These are phyloP conservation scores for Zygoascus meyerae DNA, from an alignment of 1,139 yeast species.

Conservation along the genomic window DNA sequence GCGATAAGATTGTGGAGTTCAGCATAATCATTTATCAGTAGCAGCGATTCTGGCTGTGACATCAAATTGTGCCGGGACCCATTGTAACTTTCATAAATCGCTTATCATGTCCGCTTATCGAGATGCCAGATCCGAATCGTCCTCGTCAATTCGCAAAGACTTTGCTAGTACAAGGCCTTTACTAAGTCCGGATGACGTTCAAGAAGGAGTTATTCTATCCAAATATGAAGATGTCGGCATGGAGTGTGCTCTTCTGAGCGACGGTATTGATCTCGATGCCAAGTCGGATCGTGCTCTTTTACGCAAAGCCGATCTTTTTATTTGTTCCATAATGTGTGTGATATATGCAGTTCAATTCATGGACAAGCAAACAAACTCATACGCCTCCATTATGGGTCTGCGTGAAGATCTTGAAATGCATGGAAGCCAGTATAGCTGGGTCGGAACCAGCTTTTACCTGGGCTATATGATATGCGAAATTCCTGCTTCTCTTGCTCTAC, in stretches of 20 bases:
- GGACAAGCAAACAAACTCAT: slow-evolving; percentile 56
- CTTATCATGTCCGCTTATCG: slow-evolving; percentile 2
- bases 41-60: no score
- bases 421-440: slow-evolving; percentile 43
- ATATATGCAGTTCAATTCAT: slow-evolving; percentile 60
- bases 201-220: slow-evolving; percentile 7
- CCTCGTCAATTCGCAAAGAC: slow-evolving; percentile 6
- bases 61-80: no score
- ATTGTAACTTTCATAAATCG: background rate
- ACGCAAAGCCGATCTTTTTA: slow-evolving; percentile 47
- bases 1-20: no score
- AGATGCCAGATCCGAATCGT: slow-evolving; percentile 31
- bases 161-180: slow-evolving; percentile 6
- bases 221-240: slow-evolving; percentile 13
- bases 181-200: slow-evolving; percentile 4
- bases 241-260: slow-evolving; percentile 13
- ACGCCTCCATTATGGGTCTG: slow-evolving; percentile 58
- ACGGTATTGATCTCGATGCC: slow-evolving; percentile 15
- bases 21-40: no score
- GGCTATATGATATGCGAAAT: slow-evolving; percentile 48
- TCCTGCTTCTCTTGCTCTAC: slow-evolving; percentile 47
- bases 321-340: slow-evolving; percentile 51
- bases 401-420: slow-evolving; percentile 34
- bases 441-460: slow-evolving; percentile 52
- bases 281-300: slow-evolving; percentile 35